Evolutionary conservation across 1,284 basidiomycete species (phyloP), one percentile per base, ranked within the genome.

Genomic region (Melampsora abietis-canadensis): DNA sequence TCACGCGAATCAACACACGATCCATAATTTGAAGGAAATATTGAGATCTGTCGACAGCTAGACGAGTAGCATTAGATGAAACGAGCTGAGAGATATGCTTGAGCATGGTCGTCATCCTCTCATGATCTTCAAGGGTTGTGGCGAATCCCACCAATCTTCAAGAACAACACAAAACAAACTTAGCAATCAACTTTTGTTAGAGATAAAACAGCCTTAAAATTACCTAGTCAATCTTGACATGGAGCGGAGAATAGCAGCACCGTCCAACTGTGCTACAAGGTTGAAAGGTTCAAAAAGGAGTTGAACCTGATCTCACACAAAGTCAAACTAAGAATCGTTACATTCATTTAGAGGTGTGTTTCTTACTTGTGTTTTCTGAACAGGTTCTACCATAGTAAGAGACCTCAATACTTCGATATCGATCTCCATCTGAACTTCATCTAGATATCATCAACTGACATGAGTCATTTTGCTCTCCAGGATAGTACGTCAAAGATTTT

Each of bases 201-300:
- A 66, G 19, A 64, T 6, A 54, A 51, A 5, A 63, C 4, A 34
- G 46, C 12, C 10, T 40, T 12, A 40, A 17, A 59, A 31, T 19
- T 7, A 66, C 69, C 63, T 73, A 2, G 62, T 37, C 10, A 73
- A 44, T 7, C 61, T 54, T 12, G 62, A 51, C n/a, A 31, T 73
- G 2, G 54, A 47, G 6, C 37, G 62, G 44, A 73, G 62, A 34
- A 73, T 57, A 24, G 61, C 37, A 15, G 69, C 48, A n/a, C 69
- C 37, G 64, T 46, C 64, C n/a, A 73, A 59, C 54, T 73, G 69
- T 24, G 47, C 63, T 21, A 65, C 15, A 3, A 73, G n/a, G 27
- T 66, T 73, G 17, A 65, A 73, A 66, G 69, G 69, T 34, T 40
- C 51, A 27, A 65, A 51, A 47, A 37, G 10, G 14, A 44, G 44